Evolutionary conservation across 768 basidiomycete genomes (phyloP).

Genomic region (Rhizopogon vinicolor): DNA sequence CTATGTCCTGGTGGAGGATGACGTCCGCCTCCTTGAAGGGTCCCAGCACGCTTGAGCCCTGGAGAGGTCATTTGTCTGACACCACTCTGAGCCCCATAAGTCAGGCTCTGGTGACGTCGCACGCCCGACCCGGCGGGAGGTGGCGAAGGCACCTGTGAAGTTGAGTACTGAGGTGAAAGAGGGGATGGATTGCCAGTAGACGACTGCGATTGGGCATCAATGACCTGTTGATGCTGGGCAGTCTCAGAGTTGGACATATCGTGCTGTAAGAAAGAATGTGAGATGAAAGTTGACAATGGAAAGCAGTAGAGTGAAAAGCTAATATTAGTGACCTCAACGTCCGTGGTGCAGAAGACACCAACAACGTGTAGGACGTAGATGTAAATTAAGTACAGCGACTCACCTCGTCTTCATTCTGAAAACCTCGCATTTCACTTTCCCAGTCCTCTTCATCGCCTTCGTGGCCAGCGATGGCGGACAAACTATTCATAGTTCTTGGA

Average conservation of each 20-base stretch:
- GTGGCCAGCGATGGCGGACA: slow-evolving; percentile 80
- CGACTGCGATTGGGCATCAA: slow-evolving; percentile 45
- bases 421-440: slow-evolving; percentile 61
- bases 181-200: slow-evolving; percentile 42
- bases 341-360: slow-evolving; percentile 2
- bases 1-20: slow-evolving; percentile 28
- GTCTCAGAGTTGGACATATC: slow-evolving; percentile 16
- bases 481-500: slow-evolving; percentile 74
- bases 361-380: slow-evolving; percentile 1
- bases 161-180: slow-evolving; percentile 56
- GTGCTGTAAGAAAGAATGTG: slow-evolving; percentile 17
- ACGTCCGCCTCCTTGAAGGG: slow-evolving; percentile 47
- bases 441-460: slow-evolving; percentile 89
- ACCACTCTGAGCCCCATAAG: slow-evolving; percentile 55
- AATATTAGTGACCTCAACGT: not conserved
- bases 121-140: slow-evolving; percentile 69
- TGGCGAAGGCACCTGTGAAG: slow-evolving; percentile 56
- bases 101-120: slow-evolving; percentile 77
- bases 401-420: slow-evolving; percentile 67
- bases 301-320: slow-evolving; percentile 8
- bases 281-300: slow-evolving; percentile 13
- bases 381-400: slow-evolving; percentile 11
- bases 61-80: slow-evolving; percentile 43
- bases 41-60: slow-evolving; percentile 72
- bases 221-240: slow-evolving; percentile 40